A percentile compares a stretch with the other conserved stretches of the same genome.
Evolutionary conservation across 352 stramenopile species (phyloP).

Genomic region (Phytophthora vignae): DNA sequence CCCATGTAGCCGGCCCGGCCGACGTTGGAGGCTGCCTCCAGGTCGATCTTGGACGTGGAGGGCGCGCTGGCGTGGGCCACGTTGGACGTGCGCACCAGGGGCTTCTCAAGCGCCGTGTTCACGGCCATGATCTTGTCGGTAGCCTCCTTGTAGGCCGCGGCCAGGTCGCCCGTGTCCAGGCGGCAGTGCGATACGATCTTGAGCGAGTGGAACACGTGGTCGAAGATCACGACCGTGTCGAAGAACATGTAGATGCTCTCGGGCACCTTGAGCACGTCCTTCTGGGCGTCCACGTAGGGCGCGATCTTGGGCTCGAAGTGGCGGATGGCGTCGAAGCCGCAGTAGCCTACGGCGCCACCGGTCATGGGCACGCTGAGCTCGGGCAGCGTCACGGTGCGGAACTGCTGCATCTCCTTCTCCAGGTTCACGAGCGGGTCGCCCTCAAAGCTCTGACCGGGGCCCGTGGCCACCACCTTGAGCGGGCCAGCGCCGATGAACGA

Average conservation of each 20-base stretch:
- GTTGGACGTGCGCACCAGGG: slow-evolving; percentile 63
- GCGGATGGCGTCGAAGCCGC: slow-evolving; percentile 88
- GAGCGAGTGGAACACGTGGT: slow-evolving; percentile 92
- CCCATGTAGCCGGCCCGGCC: slow-evolving; percentile 86
- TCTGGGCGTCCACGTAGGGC: slow-evolving; percentile 78
- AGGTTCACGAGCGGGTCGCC: slow-evolving; percentile 82
- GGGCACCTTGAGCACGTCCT: slow-evolving; percentile 82
- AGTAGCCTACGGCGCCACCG: slow-evolving; percentile 89
- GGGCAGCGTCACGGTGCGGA: slow-evolving; percentile 69
- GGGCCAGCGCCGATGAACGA: slow-evolving; percentile 90
- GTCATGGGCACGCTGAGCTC: slow-evolving; percentile 87
- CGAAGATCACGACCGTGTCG: slow-evolving; percentile 90
- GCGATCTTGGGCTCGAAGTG: slow-evolving; percentile 90
- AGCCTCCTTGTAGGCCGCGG: slow-evolving; percentile 72
- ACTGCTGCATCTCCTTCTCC: slow-evolving; percentile 84
- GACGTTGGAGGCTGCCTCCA: slow-evolving; percentile 85
- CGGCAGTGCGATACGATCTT: slow-evolving; percentile 89
- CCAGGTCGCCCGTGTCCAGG: slow-evolving; percentile 72
- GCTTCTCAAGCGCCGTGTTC: slow-evolving; percentile 67
- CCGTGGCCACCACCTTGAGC: slow-evolving; percentile 79
- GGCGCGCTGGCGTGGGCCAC: slow-evolving; percentile 61
- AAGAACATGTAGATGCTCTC: slow-evolving; percentile 94
- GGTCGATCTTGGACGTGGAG: slow-evolving; percentile 58
- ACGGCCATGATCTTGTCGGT: slow-evolving; percentile 79
- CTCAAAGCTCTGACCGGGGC: slow-evolving; percentile 59